Percentiles rank a stretch among this genome's conserved stretches.
phyloP scores from a whole-genome alignment of 768 basidiomycete species.

The Suillus paluster region DNA sequence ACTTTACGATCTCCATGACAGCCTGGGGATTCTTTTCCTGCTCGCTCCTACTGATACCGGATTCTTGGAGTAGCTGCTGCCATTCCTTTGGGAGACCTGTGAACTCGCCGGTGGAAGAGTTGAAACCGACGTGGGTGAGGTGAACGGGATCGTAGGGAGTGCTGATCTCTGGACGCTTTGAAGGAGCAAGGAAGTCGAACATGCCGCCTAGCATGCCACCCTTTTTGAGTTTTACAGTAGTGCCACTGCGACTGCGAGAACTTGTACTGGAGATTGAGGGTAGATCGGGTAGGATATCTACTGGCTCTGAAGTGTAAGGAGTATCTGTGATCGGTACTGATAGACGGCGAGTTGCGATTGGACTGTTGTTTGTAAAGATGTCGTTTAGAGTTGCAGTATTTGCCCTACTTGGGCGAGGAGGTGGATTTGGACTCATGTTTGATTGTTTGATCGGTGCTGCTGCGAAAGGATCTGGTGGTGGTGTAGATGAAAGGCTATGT shows the following conservation, averaged over 20 bases:
- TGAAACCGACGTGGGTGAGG: slow-evolving; percentile 99
- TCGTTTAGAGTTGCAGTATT: slow-evolving; percentile 85
- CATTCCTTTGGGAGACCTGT: slow-evolving; percentile 98
- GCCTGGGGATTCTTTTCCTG: slow-evolving; percentile 99
- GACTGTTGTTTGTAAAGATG: slow-evolving; percentile 54
- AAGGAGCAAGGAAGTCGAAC: slow-evolving; percentile 75
- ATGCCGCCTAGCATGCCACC: slow-evolving; percentile 70
- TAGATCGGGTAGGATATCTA: slow-evolving; percentile 27
- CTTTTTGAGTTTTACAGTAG: slow-evolving; percentile 47
- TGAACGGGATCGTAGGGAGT: slow-evolving; percentile 99
- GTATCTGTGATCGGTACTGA: slow-evolving; percentile 48
- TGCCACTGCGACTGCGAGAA: slow-evolving; percentile 47
- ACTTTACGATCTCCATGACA: slow-evolving; percentile 98
- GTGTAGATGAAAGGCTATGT: slow-evolving; percentile 45
- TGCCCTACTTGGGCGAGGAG: slow-evolving; percentile 80
- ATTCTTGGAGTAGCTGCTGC: slow-evolving; percentile 96
- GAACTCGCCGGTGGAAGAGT: slow-evolving; percentile 97
- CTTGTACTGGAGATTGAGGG: slow-evolving; percentile 17
- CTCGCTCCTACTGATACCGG: slow-evolving; percentile 90
- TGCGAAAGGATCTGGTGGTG: slow-evolving; percentile 61
- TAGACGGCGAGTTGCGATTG: slow-evolving; percentile 52
- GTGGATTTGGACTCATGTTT: slow-evolving; percentile 56
- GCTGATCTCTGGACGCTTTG: slow-evolving; percentile 77
- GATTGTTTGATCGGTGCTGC: slow-evolving; percentile 33
- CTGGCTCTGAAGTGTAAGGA: slow-evolving; percentile 23